Evolutionary conservation across 2,329 filamentous ascomycete species (phyloP).

Genomic region (Fusarium torulosum): DNA sequence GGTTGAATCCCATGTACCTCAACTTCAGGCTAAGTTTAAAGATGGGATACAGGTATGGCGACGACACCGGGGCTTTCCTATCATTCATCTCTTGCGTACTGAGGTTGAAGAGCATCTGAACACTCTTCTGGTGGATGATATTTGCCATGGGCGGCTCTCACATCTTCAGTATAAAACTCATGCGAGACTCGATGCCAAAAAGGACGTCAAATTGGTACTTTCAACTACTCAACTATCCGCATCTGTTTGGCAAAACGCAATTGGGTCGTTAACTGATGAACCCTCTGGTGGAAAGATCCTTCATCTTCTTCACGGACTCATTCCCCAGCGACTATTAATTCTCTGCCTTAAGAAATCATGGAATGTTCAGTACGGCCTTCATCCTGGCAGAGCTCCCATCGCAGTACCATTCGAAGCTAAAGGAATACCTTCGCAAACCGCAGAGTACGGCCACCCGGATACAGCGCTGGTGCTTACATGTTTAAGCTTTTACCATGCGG

Average conservation of each 20-base stretch:
- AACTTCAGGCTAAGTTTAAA: conserved; percentile 55
- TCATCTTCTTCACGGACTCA: conserved; percentile 71
- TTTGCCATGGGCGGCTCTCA: conserved; percentile 51
- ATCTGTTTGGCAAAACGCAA: conserved; percentile 2
- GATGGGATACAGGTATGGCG: conserved; percentile 62
- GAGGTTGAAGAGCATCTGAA: conserved; percentile 62
- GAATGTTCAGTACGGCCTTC: conserved; percentile 74
- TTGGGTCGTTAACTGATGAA: conserved; percentile 50
- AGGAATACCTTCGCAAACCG: conserved; percentile 70
- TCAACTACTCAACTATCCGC: neutral
- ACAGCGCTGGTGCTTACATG: conserved; percentile 74
- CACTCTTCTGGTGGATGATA: conserved; percentile 55
- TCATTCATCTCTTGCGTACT: conserved; percentile 66
- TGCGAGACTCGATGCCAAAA: neutral
- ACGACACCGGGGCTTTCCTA: conserved; percentile 61
- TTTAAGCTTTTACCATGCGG: conserved; percentile 74
- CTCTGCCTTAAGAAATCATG: conserved; percentile 72
- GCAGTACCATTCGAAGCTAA: conserved; percentile 78
- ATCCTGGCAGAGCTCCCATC: conserved; percentile 66
- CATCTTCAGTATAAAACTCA: conserved; percentile 27
- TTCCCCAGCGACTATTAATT: conserved; percentile 69
- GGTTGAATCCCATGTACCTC: conserved; percentile 54
- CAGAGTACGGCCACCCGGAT: conserved; percentile 77
- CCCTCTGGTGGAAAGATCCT: conserved; percentile 53
- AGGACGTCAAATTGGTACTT: neutral